Base-by-base conservation (phyloP, 2,329 filamentous ascomycete genomes). In the Furcasterigmium furcatum region DNA sequence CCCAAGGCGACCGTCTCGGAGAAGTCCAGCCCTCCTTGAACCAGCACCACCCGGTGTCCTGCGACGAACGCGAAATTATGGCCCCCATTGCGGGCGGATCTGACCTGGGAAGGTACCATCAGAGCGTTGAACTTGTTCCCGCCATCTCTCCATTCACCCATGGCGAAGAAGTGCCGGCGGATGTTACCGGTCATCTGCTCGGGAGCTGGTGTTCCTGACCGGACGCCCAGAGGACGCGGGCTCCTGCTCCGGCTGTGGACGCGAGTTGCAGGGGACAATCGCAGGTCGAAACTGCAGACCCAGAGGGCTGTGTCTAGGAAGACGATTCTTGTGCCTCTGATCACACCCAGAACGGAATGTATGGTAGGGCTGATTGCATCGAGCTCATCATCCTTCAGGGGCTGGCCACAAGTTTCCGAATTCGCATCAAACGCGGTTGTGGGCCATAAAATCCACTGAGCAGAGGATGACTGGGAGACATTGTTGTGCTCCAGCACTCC, bases 231-330 rank as follows among this genome's bases (percentile, higher is more conserved):
- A 32, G 27, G 22, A 21, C 40, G 25, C 14, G 40, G 20, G 27
- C 41, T 43, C 30, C 22, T 40, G 38, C 24, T 40, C 21, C 13
- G 5, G 4, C n/a, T n/a, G n/a, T 16, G 30, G 19, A 24, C 36
- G 4, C 27, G 18, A 10, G 32, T 27, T 18, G 16, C n/a, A 12
- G 47, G 9, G 9, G 43, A 38, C 25, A 44, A 45, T 25, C 49
- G 46, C 5, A 61, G 16, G 13, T 59, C 51, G 12, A 53, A 29
- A 38, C 52, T 62, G 44, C 59, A 62, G 2, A 61, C 38, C 59
- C 57, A 62, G 2, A 57, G 44, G 19, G 55, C 49, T 16, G 36
- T 48, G 24, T 60, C 56, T 5, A 60, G 44, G 30, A 62, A 60
- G 1, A 58, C 19, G 3, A 60, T 10, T 3, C 46, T 52, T 7